Percentiles rank a stretch among this genome's conserved stretches.
Evolutionary conservation across 257 asterid species (phyloP).

Genomic region (Solanum medicagineum): DNA sequence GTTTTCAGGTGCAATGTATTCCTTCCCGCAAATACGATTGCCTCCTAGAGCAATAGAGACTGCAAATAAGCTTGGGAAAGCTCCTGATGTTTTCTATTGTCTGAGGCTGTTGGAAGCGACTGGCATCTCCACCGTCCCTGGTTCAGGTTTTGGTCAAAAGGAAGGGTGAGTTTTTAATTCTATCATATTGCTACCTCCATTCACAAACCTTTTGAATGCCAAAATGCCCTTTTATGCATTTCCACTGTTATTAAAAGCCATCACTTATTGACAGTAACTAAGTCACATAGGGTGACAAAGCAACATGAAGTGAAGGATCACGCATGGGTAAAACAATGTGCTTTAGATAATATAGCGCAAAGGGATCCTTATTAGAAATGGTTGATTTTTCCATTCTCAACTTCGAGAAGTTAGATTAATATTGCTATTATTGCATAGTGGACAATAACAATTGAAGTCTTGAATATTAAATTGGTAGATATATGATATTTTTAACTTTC

Average conservation of each 20-base stretch:
- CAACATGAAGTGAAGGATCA: neutral
- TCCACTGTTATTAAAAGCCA: neutral
- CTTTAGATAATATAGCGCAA: neutral
- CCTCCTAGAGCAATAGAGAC: slow-evolving; percentile 95
- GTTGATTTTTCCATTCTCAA: neutral
- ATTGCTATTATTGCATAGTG: neutral
- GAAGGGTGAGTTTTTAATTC: slow-evolving; percentile 55
- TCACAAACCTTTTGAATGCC: neutral
- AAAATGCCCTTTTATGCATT: neutral
- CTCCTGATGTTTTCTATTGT: slow-evolving; percentile 83
- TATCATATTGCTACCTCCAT: neutral
- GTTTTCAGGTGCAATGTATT: slow-evolving; percentile 93
- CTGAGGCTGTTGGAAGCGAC: slow-evolving; percentile 95
- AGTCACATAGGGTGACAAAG: neutral
- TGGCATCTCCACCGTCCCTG: slow-evolving; percentile 98
- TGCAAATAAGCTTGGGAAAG: slow-evolving; percentile 77
- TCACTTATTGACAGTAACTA: neutral
- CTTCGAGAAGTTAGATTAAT: neutral
- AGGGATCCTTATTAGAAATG: neutral
- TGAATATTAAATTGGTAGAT: too few relatives aligned
- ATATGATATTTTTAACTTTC: neutral
- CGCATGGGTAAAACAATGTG: neutral
- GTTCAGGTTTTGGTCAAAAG: slow-evolving; percentile 97
- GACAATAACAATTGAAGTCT: neutral
- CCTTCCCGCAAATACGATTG: slow-evolving; percentile 93